Percentiles rank a stretch among this genome's conserved stretches.
These are phyloP conservation scores for Salix exigua DNA, from an alignment of 345 rosid species.

Conservation along the genomic window DNA sequence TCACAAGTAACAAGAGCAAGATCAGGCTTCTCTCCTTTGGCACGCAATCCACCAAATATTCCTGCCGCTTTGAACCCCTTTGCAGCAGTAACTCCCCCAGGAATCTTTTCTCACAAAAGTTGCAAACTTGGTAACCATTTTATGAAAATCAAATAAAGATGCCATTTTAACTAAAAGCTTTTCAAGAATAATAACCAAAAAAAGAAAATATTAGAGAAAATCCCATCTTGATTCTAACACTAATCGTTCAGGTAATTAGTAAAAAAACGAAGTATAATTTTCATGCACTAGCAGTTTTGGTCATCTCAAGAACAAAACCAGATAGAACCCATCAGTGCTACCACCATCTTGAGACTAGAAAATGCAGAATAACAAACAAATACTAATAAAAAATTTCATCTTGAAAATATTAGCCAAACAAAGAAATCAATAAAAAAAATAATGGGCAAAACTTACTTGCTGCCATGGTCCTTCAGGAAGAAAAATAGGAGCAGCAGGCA, in stretches of 20 bases:
- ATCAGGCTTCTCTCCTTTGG: constrained; percentile 83
- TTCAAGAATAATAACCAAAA: background rate
- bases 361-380: background rate
- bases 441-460: constrained; percentile 38
- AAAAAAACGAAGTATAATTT: background rate
- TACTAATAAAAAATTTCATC: background rate
- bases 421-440: background rate
- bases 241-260: background rate
- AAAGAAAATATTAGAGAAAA: background rate
- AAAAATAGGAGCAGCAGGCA: constrained; percentile 81
- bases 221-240: background rate
- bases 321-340: background rate
- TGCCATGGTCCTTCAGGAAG: constrained; percentile 85
- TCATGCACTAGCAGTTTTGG: background rate
- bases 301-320: background rate
- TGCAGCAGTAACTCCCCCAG: constrained; percentile 93
- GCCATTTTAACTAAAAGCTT: background rate
- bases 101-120: constrained; percentile 38
- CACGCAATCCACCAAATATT: constrained; percentile 78
- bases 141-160: background rate
- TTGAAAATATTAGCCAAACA: background rate
- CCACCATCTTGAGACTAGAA: no score
- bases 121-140: background rate
- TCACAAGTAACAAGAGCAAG: constrained; percentile 85
- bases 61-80: constrained; percentile 87